Percentiles rank a stretch among this genome's conserved stretches.
Conservation (phyloP, 306 rosid genomes). For the Cucurbita pepo region DNA sequence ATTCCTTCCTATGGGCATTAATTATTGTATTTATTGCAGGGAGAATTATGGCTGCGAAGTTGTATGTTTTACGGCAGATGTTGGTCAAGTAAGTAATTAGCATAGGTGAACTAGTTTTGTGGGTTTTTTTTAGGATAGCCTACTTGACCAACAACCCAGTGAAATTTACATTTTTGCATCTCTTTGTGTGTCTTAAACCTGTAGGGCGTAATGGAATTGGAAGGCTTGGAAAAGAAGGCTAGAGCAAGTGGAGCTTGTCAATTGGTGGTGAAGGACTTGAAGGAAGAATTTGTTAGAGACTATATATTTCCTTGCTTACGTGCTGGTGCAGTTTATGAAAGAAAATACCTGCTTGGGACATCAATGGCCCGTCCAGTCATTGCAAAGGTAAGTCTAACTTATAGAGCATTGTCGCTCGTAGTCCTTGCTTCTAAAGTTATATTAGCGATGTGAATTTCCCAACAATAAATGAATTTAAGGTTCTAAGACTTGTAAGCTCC, state of each 20-base stretch:
- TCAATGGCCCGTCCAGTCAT: slow-evolving; percentile 99
- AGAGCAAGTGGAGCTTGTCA: slow-evolving; percentile 92
- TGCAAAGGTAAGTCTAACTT: slow-evolving; percentile 27
- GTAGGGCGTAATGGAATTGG: slow-evolving; percentile 73
- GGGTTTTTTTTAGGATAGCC: background rate
- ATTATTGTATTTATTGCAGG: slow-evolving; percentile 30
- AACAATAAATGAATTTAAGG: background rate
- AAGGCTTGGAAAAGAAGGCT: slow-evolving; percentile 82
- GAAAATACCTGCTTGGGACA: slow-evolving; percentile 92
- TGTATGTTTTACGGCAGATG: slow-evolving; percentile 98
- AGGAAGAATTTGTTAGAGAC: slow-evolving; percentile 76
- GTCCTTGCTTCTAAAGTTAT: background rate
- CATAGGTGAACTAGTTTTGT: background rate
- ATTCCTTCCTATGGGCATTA: background rate
- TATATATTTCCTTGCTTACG: slow-evolving; percentile 77
- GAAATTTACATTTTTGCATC: background rate
- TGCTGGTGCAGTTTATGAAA: slow-evolving; percentile 90
- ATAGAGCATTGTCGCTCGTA: background rate
- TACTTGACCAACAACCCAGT: background rate
- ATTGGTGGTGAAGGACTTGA: slow-evolving; percentile 74
- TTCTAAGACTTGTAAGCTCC: background rate
- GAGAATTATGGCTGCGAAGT: slow-evolving; percentile 96
- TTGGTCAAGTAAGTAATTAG: slow-evolving; percentile 63
- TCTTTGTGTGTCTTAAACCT: background rate
- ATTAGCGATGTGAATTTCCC: background rate